Percentiles rank a stretch among this genome's conserved stretches.
These are phyloP conservation scores for Cytospora paraplurivora DNA, from an alignment of 2,329 filamentous ascomycete genomes.

Conservation along the genomic window DNA sequence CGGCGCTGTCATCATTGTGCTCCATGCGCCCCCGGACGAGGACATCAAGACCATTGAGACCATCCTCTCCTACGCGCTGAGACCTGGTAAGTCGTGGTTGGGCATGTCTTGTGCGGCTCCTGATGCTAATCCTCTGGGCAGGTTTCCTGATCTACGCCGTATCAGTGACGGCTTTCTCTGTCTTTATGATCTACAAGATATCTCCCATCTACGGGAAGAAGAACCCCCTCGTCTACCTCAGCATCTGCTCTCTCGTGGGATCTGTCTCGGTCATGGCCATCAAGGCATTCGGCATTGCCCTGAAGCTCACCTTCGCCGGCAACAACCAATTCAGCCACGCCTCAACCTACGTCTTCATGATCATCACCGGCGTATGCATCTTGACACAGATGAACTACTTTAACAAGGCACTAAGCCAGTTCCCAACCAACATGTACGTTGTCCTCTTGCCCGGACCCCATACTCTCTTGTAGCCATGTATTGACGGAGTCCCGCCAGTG, in stretches of 20 bases:
- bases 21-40: conserved; percentile 93
- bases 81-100: conserved; percentile 70
- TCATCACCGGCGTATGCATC: conserved; percentile 90
- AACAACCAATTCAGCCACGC: conserved; percentile 95
- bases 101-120: neutral
- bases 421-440: conserved; percentile 92
- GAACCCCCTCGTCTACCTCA: conserved; percentile 94
- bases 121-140: conserved; percentile 42
- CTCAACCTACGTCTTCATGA: conserved; percentile 96
- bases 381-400: conserved; percentile 99
- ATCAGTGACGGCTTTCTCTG: conserved; percentile 78
- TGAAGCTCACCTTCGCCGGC: conserved; percentile 90
- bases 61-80: conserved; percentile 86
- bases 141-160: conserved; percentile 88
- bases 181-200: conserved; percentile 95
- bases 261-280: conserved; percentile 99
- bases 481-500: conserved; percentile 55
- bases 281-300: conserved; percentile 96
- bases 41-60: conserved; percentile 89
- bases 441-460: neutral
- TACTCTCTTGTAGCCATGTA: neutral
- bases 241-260: conserved; percentile 95
- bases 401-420: conserved; percentile 96
- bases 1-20: conserved; percentile 93
- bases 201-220: conserved; percentile 88